Evolutionary conservation across 2,329 filamentous ascomycete species (phyloP), one percentile per base, ranked within the genome.

Genomic region (Chaetothyriales sp.): DNA sequence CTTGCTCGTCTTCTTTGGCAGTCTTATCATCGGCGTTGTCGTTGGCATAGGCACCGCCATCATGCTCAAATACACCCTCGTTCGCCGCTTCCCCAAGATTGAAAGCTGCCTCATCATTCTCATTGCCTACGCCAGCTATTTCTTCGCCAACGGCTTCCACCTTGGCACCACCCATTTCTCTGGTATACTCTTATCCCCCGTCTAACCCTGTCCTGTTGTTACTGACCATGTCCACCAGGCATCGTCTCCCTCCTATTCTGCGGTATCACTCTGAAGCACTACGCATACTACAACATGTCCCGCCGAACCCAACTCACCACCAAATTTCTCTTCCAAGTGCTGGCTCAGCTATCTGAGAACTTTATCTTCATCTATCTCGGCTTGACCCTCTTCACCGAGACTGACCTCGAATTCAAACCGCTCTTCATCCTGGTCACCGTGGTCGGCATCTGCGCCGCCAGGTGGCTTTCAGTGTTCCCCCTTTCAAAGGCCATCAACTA

Each of bases 221-320:
- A 49, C 54, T 55, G 28, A 63, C 50, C 15, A 4, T 47, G n/a
- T 18, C 50, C 19, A 15, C n/a, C 51, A 92, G 87, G 89, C 59
- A 98, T 98, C 62, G 92, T 98, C 59, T 94, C 92, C 20, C 66
- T 98, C 52, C 75, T 98, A 1, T 98, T 98, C 73, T 98, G 92
- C 67, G 92, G 92, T 50, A 98, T 98, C 60, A 96, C 92, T 9
- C 74, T 98, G 56, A 98, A 98, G 69, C 92, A 98, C 66, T 98
- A 98, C 63, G 92, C 92, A 55, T 98, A 98, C 70, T 95, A 96
- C 75, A 98, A 98, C 72, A 98, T 98, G 92, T 98, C 92, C 26
- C 82, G 92, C 47, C 83, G 92, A 55, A 96, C 92, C 1, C 92
- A 98, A 66, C 81, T 98, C 56, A 95, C 92, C 15, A 98, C 92